phyloP scores from a whole-genome alignment of 2,329 filamentous ascomycete species.

The Alternaria metachromatica region DNA sequence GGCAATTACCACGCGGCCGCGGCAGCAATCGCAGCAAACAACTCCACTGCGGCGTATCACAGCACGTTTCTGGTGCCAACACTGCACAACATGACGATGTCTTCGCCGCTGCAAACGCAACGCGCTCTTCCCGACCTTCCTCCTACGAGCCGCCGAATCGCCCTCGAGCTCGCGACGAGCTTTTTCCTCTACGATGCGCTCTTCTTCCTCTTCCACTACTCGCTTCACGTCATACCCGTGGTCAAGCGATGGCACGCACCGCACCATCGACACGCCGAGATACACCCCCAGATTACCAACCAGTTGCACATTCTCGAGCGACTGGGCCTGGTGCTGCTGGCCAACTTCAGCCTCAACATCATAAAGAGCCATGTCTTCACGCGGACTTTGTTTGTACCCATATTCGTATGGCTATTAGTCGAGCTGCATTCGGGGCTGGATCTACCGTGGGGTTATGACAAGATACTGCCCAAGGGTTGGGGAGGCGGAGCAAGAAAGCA shows the following conservation, averaged over 20 bases:
- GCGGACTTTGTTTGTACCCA: not conserved
- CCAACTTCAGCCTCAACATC: not conserved
- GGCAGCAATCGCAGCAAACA: not conserved
- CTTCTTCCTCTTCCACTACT: not conserved
- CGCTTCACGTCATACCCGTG: not conserved
- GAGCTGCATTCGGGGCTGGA: not conserved
- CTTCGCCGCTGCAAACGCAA: not conserved
- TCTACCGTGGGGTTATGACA: not conserved
- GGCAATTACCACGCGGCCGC: not conserved
- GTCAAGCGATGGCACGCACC: not conserved
- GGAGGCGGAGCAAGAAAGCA: not conserved
- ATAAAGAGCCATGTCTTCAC: not conserved
- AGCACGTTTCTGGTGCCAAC: not conserved
- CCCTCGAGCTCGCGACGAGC: not conserved
- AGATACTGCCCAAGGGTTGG: not conserved
- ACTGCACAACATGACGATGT: not conserved
- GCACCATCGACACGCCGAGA: constrained; percentile 3
- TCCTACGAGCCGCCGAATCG: not conserved
- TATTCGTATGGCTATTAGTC: not conserved
- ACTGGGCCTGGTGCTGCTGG: not conserved
- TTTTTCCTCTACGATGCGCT: not conserved
- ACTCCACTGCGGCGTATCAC: not conserved
- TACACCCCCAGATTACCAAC: not conserved
- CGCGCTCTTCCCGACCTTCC: not conserved
- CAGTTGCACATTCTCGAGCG: not conserved